Evolutionary conservation across 331 rosid genomes (phyloP).

Genomic region (Telfairia occidentalis): DNA sequence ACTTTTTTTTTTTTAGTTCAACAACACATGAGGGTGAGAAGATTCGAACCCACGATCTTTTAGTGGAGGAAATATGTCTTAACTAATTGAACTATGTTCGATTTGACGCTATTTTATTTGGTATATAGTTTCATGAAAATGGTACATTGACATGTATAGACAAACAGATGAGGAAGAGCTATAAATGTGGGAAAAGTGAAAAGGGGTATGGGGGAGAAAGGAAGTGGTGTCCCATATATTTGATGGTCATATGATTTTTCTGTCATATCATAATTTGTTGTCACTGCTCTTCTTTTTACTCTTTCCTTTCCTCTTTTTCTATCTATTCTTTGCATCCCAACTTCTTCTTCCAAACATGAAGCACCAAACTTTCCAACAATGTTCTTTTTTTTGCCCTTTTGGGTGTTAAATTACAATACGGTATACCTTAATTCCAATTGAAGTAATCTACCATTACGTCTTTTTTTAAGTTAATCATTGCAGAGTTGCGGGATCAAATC

Average conservation of each 20-base stretch:
- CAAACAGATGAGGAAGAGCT: background rate
- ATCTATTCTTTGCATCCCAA: background rate
- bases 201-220: background rate
- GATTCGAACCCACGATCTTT: too few relatives aligned
- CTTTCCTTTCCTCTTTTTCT: background rate
- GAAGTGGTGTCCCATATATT: background rate
- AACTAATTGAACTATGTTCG: too few relatives aligned
- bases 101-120: too few relatives aligned
- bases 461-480: too few relatives aligned
- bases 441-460: too few relatives aligned
- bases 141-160: background rate
- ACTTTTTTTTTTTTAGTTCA: too few relatives aligned
- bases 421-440: background rate
- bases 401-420: background rate
- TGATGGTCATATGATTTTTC: background rate
- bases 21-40: too few relatives aligned
- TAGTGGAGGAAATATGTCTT: too few relatives aligned
- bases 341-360: background rate
- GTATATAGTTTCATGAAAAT: background rate
- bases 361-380: background rate
- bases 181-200: background rate
- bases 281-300: background rate
- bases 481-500: too few relatives aligned
- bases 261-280: background rate
- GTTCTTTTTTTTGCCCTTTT: background rate